phyloP scores from a whole-genome alignment of 805 yeast genomes.

The Kodamaea nitidulidarum region DNA sequence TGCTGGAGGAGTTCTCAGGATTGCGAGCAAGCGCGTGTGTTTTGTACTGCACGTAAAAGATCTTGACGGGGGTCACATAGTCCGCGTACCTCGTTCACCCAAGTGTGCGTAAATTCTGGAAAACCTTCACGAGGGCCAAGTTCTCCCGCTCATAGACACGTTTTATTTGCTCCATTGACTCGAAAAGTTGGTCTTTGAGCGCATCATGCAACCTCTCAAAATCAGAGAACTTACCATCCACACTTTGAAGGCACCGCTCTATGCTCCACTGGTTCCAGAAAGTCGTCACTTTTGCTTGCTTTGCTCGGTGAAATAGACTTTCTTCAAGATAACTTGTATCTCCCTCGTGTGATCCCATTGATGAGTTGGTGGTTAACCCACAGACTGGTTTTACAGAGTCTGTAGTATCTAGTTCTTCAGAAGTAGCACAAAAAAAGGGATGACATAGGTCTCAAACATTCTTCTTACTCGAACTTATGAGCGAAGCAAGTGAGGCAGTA shows the following conservation, averaged over 20 bases:
- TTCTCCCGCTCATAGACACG: slow-evolving; percentile 5
- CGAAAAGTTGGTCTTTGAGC: slow-evolving; percentile 1
- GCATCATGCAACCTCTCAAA: slow-evolving; percentile 14
- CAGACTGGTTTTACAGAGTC: slow-evolving; percentile 82
- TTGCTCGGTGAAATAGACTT: slow-evolving; percentile 91
- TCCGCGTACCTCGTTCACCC: slow-evolving; percentile 29
- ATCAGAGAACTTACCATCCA: slow-evolving; percentile 20
- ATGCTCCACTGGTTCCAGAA: slow-evolving; percentile 72
- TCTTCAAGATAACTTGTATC: slow-evolving; percentile 61
- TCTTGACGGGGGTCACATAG: slow-evolving; percentile 28
- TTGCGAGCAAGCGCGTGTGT: slow-evolving; percentile 18
- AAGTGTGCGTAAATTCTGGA: slow-evolving; percentile 22
- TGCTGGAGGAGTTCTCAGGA: slow-evolving; percentile 32
- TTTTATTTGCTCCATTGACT: slow-evolving; percentile 3
- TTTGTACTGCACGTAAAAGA: slow-evolving; percentile 29
- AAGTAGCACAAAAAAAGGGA: too few species aligned
- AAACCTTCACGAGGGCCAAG: slow-evolving; percentile 15
- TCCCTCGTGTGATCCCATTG: slow-evolving; percentile 76
- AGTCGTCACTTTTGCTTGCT: slow-evolving; percentile 86
- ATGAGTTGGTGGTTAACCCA: slow-evolving; percentile 66
- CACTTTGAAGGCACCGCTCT: slow-evolving; percentile 27
- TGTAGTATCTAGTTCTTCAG: too few species aligned
- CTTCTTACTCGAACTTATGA: too few species aligned
- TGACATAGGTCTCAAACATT: too few species aligned
- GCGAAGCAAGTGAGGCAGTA: too few species aligned